These are phyloP conservation scores for Rehmannia glutinosa DNA, from an alignment of 257 asterid species.

Conservation along the genomic window DNA sequence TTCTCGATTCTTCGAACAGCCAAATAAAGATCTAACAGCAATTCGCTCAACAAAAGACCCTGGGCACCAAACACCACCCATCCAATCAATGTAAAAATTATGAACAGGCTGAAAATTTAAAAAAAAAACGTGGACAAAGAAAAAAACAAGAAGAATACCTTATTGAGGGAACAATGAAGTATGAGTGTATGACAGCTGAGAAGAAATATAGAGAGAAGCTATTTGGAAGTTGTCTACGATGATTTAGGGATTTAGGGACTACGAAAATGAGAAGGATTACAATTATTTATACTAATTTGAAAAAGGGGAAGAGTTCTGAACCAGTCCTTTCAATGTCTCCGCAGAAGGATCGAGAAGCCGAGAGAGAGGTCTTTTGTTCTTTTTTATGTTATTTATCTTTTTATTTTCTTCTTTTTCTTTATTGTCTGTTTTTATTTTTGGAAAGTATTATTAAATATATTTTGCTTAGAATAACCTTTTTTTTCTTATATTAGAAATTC, in stretches of 20 bases:
- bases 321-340: not conserved
- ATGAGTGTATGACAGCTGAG: not conserved
- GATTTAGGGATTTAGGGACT: constrained; percentile 1
- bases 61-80: constrained; percentile 23
- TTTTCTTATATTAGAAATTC: no score
- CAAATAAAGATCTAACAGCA: constrained; percentile 27
- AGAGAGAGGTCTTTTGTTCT: not conserved
- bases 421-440: not conserved
- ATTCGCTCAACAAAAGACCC: constrained; percentile 32
- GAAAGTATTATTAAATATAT: no score
- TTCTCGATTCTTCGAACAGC: constrained; percentile 52
- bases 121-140: not conserved
- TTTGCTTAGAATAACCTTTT: no score
- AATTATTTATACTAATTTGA: constrained; percentile 11
- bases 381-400: not conserved
- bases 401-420: not conserved
- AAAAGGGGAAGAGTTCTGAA: not conserved
- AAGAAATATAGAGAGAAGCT: not conserved
- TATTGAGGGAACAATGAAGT: not conserved
- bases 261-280: not conserved
- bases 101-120: not conserved
- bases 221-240: not conserved
- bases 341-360: constrained; percentile 37
- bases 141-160: constrained; percentile 12
- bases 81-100: not conserved